Percentiles rank a stretch among this genome's conserved stretches.
These are phyloP conservation scores for Leishmania tropica DNA, from an alignment of 208 protist species.

Conservation along the genomic window DNA sequence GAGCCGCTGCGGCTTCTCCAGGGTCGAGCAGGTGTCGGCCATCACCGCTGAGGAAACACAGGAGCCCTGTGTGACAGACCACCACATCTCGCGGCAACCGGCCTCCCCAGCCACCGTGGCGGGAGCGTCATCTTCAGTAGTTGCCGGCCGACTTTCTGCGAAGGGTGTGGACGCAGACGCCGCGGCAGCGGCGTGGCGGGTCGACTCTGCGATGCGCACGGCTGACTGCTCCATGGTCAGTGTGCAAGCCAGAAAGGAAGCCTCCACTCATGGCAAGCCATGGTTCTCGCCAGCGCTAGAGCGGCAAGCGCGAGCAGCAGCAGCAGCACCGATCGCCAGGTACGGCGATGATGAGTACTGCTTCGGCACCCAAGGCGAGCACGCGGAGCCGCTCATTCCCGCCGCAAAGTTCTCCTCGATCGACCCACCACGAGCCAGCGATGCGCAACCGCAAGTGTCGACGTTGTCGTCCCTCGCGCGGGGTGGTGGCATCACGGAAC, in stretches of 20 bases:
- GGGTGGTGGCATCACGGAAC: not conserved
- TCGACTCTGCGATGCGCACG: not conserved
- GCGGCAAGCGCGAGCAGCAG: not conserved
- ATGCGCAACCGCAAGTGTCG: not conserved
- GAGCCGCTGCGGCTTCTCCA: not conserved
- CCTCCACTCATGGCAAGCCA: not conserved
- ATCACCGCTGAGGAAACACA: not conserved
- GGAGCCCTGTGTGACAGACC: not conserved
- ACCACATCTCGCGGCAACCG: not conserved
- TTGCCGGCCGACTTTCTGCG: not conserved
- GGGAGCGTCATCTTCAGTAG: not conserved
- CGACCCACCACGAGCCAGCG: not conserved
- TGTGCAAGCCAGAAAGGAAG: not conserved
- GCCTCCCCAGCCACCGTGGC: not conserved
- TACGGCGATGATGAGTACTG: not conserved
- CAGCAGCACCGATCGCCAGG: slow-evolving; percentile 6
- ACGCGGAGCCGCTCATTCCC: not conserved
- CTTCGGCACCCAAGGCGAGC: not conserved
- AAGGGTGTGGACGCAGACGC: not conserved
- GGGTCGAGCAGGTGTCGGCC: not conserved
- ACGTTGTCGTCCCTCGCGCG: not conserved
- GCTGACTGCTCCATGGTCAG: not conserved
- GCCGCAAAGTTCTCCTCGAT: slow-evolving; percentile 1
- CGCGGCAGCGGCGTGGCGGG: not conserved
- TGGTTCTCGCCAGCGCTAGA: not conserved